These are phyloP conservation scores for Hyphopichia buzzinii DNA, from an alignment of 1,139 yeast species.

Conservation along the genomic window DNA sequence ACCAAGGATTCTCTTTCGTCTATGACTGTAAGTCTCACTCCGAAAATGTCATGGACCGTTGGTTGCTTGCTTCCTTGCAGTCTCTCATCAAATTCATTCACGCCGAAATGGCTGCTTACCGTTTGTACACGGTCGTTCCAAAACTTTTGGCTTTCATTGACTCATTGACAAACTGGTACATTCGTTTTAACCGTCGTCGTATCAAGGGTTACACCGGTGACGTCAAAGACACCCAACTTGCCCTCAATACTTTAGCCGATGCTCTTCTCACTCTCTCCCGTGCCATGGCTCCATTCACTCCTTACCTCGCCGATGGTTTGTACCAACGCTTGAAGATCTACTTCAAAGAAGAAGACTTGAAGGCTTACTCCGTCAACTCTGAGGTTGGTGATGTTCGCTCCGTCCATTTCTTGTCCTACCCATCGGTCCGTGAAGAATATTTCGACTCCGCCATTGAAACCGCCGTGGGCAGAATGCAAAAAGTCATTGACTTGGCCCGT, in stretches of 20 bases:
- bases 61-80: constrained; percentile 95
- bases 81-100: constrained; percentile 84
- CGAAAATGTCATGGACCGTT: constrained; percentile 92
- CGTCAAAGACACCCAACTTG: constrained; percentile 75
- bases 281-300: constrained; percentile 99
- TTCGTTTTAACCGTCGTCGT: constrained; percentile 96
- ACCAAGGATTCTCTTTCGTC: constrained; percentile 65
- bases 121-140: constrained; percentile 95
- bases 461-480: constrained; percentile 94
- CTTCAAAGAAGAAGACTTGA: constrained; percentile 56
- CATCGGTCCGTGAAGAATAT: constrained; percentile 78
- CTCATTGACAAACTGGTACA: constrained; percentile 97
- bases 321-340: constrained; percentile 70
- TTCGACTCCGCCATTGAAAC: constrained; percentile 76
- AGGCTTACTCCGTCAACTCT: constrained; percentile 39
- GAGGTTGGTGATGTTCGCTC: constrained; percentile 62
- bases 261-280: constrained; percentile 85
- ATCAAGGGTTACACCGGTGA: constrained; percentile 80
- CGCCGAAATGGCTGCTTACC: constrained; percentile 83
- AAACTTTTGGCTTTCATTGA: constrained; percentile 84
- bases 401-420: constrained; percentile 90
- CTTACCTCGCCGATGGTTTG: constrained; percentile 88
- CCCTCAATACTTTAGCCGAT: constrained; percentile 87
- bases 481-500: constrained; percentile 94
- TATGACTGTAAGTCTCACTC: constrained; percentile 66